A percentile compares a stretch with the other conserved stretches of the same genome.
These are phyloP conservation scores for Moesziomyces sp. DNA, from an alignment of 1,284 basidiomycete genomes.

Conservation along the genomic window DNA sequence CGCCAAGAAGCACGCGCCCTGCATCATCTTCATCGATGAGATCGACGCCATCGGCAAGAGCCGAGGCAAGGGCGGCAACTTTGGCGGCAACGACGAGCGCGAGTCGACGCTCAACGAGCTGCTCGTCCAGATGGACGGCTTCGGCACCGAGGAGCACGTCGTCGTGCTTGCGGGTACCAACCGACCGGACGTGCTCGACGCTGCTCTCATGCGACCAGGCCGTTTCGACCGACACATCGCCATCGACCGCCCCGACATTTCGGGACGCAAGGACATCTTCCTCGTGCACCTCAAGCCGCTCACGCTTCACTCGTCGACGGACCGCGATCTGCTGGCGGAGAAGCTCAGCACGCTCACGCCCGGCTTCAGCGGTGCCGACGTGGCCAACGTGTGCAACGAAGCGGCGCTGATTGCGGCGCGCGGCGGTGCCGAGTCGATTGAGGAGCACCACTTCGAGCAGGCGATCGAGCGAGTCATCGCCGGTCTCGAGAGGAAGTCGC, in stretches of 20 bases:
- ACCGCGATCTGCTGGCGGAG: conserved; percentile 69
- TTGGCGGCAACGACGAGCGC: conserved; percentile 97
- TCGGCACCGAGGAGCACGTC: conserved; percentile 93
- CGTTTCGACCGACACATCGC: conserved; percentile 97
- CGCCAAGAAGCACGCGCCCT: conserved; percentile 96
- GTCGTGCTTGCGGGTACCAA: conserved; percentile 98
- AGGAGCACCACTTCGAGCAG: conserved; percentile 90
- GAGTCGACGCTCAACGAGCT: conserved; percentile 98
- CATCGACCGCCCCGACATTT: conserved; percentile 94
- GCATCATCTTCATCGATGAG: conserved; percentile 78
- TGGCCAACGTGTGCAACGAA: conserved; percentile 99
- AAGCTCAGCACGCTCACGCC: conserved; percentile 96
- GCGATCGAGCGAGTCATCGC: conserved; percentile 98
- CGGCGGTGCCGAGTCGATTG: conserved; percentile 80
- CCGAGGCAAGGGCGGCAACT: conserved; percentile 84
- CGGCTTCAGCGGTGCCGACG: conserved; percentile 97
- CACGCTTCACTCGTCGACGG: conserved; percentile 66
- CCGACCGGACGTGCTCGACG: conserved; percentile 92
- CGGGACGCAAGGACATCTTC: conserved; percentile 93
- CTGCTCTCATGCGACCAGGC: conserved; percentile 93
- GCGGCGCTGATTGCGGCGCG: conserved; percentile 95
- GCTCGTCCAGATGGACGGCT: conserved; percentile 99
- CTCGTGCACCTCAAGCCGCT: conserved; percentile 90
- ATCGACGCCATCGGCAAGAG: conserved; percentile 95
- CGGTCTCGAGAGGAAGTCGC: conserved; percentile 93